Percentiles rank a stretch among this genome's conserved stretches.
phyloP scores from a whole-genome alignment of 1,139 yeast genomes.

The Suhomyces coccinellae region DNA sequence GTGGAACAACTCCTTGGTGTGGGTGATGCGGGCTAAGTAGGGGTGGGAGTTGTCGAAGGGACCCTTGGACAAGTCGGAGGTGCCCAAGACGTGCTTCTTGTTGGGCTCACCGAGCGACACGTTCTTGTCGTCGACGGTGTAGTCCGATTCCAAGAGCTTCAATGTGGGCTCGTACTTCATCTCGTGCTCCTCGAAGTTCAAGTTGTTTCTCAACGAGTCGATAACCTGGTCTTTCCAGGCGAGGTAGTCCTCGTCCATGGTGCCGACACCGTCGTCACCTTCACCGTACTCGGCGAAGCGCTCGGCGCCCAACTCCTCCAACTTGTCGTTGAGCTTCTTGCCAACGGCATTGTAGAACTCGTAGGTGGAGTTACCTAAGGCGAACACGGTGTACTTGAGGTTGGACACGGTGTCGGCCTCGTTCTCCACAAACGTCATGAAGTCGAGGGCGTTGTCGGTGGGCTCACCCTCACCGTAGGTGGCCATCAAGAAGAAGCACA shows the following conservation, averaged over 20 bases:
- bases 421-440: conserved; percentile 58
- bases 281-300: conserved; percentile 74
- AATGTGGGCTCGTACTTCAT: conserved; percentile 75
- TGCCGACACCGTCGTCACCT: conserved; percentile 94
- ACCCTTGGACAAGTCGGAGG: conserved; percentile 53
- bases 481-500: conserved; percentile 77
- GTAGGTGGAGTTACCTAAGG: conserved; percentile 91
- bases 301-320: conserved; percentile 68
- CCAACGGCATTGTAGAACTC: conserved; percentile 89
- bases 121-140: conserved; percentile 31
- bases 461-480: conserved; percentile 99
- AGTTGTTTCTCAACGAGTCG: conserved; percentile 62
- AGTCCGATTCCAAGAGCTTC: conserved; percentile 40
- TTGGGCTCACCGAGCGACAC: conserved; percentile 89
- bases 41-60: conserved; percentile 89
- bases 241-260: conserved; percentile 92
- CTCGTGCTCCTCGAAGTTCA: conserved; percentile 74
- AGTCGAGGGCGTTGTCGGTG: conserved; percentile 86
- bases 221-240: conserved; percentile 85
- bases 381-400: conserved; percentile 74
- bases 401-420: conserved; percentile 64
- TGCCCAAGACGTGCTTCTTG: conserved; percentile 53
- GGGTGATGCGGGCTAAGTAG: conserved; percentile 66
- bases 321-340: conserved; percentile 49
- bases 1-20: conserved; percentile 69